Percentiles rank a stretch among this genome's conserved stretches.
phyloP scores from a whole-genome alignment of 1,139 yeast species.

The Oligophagozyma castellii region DNA sequence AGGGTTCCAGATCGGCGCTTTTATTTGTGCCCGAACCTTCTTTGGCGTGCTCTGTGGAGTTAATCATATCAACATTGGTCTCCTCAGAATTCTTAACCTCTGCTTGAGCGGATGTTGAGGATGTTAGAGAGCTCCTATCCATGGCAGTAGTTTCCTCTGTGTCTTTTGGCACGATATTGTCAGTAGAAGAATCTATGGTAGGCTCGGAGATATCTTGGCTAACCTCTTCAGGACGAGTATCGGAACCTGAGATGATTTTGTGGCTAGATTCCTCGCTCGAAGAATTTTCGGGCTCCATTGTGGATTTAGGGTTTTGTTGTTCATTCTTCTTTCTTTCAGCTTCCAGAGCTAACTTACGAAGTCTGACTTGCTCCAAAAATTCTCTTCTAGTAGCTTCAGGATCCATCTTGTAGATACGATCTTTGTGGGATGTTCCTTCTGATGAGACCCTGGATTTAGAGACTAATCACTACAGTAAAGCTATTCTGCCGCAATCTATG shows the following conservation, averaged over 20 bases:
- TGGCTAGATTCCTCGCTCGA: slow-evolving; percentile 1
- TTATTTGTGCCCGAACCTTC: too few relatives aligned
- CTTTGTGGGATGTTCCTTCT: not conserved
- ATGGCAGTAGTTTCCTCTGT: too few relatives aligned
- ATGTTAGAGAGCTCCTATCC: too few relatives aligned
- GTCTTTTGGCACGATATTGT: too few relatives aligned
- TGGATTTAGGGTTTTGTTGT: slow-evolving; percentile 2
- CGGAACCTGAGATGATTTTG: too few relatives aligned
- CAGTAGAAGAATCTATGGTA: too few relatives aligned
- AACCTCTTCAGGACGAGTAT: too few relatives aligned
- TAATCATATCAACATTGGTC: slow-evolving; percentile 13
- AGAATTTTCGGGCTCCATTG: slow-evolving; percentile 5
- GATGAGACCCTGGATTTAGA: not conserved
- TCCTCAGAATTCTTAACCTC: slow-evolving; percentile 11
- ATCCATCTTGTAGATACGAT: too few relatives aligned
- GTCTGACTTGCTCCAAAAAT: slow-evolving; percentile 15
- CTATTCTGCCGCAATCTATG: not conserved
- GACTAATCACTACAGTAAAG: slow-evolving; percentile 1
- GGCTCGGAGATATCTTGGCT: too few relatives aligned
- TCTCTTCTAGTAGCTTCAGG: slow-evolving; percentile 12
- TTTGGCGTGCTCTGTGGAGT: slow-evolving; percentile 4
- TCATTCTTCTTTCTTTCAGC: slow-evolving; percentile 5
- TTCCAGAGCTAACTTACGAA: slow-evolving; percentile 16
- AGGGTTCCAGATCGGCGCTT: too few relatives aligned
- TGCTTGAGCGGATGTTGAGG: too few relatives aligned